Evolutionary conservation across 2,329 filamentous ascomycete genomes (phyloP).

Genomic region (Pseudogymnoascus sp.): DNA sequence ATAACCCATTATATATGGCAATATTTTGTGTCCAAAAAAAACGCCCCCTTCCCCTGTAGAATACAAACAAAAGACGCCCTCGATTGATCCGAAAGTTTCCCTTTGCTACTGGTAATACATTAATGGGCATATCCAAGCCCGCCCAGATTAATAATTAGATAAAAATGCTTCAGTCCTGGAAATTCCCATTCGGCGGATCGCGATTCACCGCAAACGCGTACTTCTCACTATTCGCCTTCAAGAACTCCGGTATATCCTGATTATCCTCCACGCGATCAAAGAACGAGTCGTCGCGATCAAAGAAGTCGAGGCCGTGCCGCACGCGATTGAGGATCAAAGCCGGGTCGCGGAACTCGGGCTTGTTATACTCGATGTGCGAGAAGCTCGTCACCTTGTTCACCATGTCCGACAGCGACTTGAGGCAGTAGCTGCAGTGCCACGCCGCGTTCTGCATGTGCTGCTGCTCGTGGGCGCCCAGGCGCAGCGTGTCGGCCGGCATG

Average conservation of each 20-base stretch:
- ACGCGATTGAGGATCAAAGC: conserved; percentile 35
- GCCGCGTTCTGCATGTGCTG: conserved; percentile 30
- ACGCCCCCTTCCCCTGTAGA: neutral
- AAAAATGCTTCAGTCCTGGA: conserved; percentile 15
- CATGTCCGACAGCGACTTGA: conserved; percentile 34
- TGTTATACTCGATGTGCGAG: conserved; percentile 33
- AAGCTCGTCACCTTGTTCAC: conserved; percentile 36
- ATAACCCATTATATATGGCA: neutral
- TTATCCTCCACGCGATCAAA: conserved; percentile 34
- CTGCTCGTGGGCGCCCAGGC: conserved; percentile 25
- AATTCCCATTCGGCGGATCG: conserved; percentile 19
- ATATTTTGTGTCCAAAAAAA: neutral
- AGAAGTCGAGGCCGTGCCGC: conserved; percentile 36
- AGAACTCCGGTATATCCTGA: conserved; percentile 34
- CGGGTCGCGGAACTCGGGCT: conserved; percentile 32
- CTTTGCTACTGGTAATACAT: neutral
- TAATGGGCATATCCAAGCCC: neutral
- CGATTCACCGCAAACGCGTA: conserved; percentile 21
- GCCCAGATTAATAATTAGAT: neutral
- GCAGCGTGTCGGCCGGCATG: conserved; percentile 33
- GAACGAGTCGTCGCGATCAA: conserved; percentile 28
- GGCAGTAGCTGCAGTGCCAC: conserved; percentile 41
- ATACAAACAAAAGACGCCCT: neutral
- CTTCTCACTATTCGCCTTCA: conserved; percentile 24
- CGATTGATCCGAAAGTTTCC: neutral